Percentiles rank a stretch among this genome's conserved stretches.
phyloP scores from a whole-genome alignment of 75 land plant genomes.

The Larix kaempferi region DNA sequence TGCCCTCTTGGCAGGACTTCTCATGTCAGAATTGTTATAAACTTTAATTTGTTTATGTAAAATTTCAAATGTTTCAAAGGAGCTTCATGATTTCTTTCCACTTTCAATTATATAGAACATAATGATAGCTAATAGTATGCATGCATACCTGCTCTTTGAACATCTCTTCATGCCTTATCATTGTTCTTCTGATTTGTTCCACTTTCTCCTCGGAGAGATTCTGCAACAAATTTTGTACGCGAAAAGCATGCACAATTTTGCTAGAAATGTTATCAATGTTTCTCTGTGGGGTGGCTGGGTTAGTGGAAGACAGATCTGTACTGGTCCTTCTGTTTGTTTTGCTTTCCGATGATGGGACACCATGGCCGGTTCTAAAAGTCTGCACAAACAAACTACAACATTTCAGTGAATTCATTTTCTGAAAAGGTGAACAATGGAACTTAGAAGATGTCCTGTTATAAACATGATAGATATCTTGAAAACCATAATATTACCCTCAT shows the following conservation, averaged over 20 bases:
- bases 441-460: too few species aligned
- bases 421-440: too few species aligned
- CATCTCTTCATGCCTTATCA: slow-evolving; percentile 6
- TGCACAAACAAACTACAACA: background rate
- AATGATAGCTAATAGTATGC: too few species aligned
- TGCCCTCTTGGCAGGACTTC: too few species aligned
- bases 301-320: background rate
- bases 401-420: background rate
- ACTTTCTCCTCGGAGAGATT: slow-evolving; percentile 2
- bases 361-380: background rate
- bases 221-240: background rate
- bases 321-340: background rate
- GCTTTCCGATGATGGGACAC: slow-evolving; percentile 7
- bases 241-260: slow-evolving; percentile 5
- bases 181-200: slow-evolving; percentile 6
- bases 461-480: too few species aligned
- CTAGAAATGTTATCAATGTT: background rate
- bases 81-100: too few species aligned
- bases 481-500: too few species aligned
- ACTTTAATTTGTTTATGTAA: too few species aligned
- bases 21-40: too few species aligned
- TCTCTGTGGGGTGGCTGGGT: background rate
- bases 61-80: too few species aligned
- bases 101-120: too few species aligned
- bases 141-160: slow-evolving; percentile 5